Conservation (phyloP, 208 protist genomes). For the Phytomonas francai region DNA sequence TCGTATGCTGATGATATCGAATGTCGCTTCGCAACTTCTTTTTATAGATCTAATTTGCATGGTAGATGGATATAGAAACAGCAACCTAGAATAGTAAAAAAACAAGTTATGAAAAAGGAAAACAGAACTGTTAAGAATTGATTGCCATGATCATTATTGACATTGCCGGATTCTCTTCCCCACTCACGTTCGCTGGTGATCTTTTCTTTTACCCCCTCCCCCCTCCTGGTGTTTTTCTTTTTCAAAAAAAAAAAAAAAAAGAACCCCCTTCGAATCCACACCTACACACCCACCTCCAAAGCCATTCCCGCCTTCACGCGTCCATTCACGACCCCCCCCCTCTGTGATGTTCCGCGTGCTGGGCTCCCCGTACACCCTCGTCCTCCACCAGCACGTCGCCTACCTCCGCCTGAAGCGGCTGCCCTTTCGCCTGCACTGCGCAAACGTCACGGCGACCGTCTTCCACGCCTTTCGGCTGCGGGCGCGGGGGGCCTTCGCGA, state of each 20-base stretch:
- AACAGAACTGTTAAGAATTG: no score
- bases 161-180: not conserved
- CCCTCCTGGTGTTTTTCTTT: not conserved
- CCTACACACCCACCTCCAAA: conserved; percentile 1
- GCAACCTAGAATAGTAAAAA: no score
- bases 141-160: no score
- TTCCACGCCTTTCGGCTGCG: conserved; percentile 61
- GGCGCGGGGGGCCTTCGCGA: conserved; percentile 55
- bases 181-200: not conserved
- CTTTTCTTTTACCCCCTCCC: not conserved
- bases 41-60: no score
- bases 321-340: not conserved
- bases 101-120: no score
- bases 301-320: not conserved
- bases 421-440: conserved; percentile 81
- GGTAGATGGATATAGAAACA: no score
- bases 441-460: conserved; percentile 56
- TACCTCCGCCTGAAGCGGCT: conserved; percentile 78
- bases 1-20: no score
- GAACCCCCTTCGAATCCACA: not conserved
- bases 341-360: conserved; percentile 57
- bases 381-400: conserved; percentile 69
- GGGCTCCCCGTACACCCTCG: conserved; percentile 65
- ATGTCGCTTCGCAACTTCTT: no score
- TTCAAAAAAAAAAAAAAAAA: not conserved